Evolutionary conservation across 176 grass and related monocot species (phyloP).

Genomic region (Oryza rufipogon): DNA sequence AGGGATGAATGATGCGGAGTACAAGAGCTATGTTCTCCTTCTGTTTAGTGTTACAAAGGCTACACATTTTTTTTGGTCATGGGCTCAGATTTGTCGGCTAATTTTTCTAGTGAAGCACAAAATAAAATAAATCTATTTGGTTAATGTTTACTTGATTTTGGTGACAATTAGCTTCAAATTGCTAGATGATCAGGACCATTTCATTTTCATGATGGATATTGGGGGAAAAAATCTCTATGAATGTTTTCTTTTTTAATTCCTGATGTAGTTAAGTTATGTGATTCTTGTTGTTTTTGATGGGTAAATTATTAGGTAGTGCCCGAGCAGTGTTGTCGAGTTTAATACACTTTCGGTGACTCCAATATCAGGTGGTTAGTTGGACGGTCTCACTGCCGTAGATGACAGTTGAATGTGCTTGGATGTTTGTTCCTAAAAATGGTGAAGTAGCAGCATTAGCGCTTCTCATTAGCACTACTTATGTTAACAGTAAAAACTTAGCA

Average conservation of each 20-base stretch:
- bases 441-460: constrained; percentile 2
- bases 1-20: not conserved
- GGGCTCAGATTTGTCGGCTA: constrained; percentile 9
- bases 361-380: not conserved
- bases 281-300: not conserved
- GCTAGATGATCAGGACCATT: not conserved
- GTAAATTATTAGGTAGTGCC: not conserved
- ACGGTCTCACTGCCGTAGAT: not conserved
- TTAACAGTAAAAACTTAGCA: not conserved
- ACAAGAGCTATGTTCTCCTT: not conserved
- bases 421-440: not conserved
- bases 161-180: not conserved
- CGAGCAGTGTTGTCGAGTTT: not conserved
- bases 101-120: constrained; percentile 4
- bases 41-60: not conserved
- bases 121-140: not conserved
- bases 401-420: not conserved
- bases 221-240: not conserved
- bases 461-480: not conserved
- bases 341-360: not conserved
- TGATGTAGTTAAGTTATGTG: not conserved
- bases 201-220: not conserved
- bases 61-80: constrained; percentile 7
- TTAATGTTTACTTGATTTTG: not conserved
- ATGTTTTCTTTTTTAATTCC: not conserved